A percentile compares a stretch with the other conserved stretches of the same genome.
phyloP scores from a whole-genome alignment of 257 asterid species.

The Salvia splendens region DNA sequence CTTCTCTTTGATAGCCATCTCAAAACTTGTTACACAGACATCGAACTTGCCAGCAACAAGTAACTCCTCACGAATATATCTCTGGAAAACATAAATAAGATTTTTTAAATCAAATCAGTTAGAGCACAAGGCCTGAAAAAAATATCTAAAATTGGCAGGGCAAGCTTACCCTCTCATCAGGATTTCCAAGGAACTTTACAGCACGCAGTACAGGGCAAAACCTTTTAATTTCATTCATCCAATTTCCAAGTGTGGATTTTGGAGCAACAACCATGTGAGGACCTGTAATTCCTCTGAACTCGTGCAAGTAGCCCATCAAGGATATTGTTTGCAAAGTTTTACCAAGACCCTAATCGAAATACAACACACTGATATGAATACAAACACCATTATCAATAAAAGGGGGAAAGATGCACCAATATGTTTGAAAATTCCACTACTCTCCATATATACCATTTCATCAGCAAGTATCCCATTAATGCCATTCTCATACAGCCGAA shows the following conservation, averaged over 20 bases:
- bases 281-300: conserved; percentile 95
- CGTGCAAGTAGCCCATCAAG: conserved; percentile 88
- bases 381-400: conserved; percentile 22
- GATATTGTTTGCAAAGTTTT: conserved; percentile 98
- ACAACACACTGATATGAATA: not conserved
- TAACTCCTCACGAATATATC: conserved; percentile 82
- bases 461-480: conserved; percentile 98
- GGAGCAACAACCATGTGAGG: conserved; percentile 99
- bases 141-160: conserved; percentile 8
- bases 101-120: conserved; percentile 1
- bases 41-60: conserved; percentile 98
- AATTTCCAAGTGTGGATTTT: conserved; percentile 98
- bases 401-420: not conserved
- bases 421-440: not conserved
- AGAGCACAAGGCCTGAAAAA: conserved; percentile 23
- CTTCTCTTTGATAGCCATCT: conserved; percentile 98
- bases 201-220: conserved; percentile 93
- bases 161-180: conserved; percentile 88
- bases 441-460: conserved; percentile 70
- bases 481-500: conserved; percentile 95
- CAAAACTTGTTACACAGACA: conserved; percentile 96
- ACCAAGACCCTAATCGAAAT: conserved; percentile 75
- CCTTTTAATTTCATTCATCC: conserved; percentile 99
- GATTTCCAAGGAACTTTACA: conserved; percentile 95
- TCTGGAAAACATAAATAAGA: conserved; percentile 46